These are phyloP conservation scores for Zopfochytrium polystomum DNA, from an alignment of 371 early-diverging fungal genomes.

Conservation along the genomic window DNA sequence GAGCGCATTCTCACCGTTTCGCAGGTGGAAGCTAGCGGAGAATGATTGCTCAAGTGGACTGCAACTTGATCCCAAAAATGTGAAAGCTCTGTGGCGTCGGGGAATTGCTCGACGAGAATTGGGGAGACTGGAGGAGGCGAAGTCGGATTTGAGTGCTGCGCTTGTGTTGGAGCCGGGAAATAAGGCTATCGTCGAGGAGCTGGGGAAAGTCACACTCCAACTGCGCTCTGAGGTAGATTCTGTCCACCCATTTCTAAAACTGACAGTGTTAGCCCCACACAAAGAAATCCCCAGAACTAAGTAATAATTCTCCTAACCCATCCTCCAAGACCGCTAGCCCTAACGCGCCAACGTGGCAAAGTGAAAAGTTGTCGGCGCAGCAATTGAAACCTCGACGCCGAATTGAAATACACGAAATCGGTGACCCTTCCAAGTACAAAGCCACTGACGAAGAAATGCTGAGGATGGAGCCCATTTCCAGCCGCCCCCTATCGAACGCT, in stretches of 20 bases:
- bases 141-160: constrained; percentile 61
- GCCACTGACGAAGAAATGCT: neutral
- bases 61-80: constrained; percentile 62
- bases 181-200: constrained; percentile 60
- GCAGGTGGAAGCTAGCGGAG: constrained; percentile 63
- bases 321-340: neutral
- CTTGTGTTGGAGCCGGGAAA: constrained; percentile 68
- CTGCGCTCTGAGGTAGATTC: too few species aligned
- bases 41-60: constrained; percentile 68
- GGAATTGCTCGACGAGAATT: constrained; percentile 65
- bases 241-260: neutral
- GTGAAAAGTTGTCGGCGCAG: neutral
- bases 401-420: constrained; percentile 30
- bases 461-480: neutral
- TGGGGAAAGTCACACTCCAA: constrained; percentile 34
- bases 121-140: constrained; percentile 33
- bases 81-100: constrained; percentile 80
- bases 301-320: neutral
- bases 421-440: constrained; percentile 14
- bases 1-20: neutral
- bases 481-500: too few species aligned
- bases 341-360: neutral
- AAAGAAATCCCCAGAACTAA: neutral
- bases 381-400: constrained; percentile 18
- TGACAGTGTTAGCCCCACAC: neutral